Percentiles rank a stretch among this genome's conserved stretches.
Conservation (phyloP, 768 basidiomycete genomes). For the Cyclocybe aegerita region DNA sequence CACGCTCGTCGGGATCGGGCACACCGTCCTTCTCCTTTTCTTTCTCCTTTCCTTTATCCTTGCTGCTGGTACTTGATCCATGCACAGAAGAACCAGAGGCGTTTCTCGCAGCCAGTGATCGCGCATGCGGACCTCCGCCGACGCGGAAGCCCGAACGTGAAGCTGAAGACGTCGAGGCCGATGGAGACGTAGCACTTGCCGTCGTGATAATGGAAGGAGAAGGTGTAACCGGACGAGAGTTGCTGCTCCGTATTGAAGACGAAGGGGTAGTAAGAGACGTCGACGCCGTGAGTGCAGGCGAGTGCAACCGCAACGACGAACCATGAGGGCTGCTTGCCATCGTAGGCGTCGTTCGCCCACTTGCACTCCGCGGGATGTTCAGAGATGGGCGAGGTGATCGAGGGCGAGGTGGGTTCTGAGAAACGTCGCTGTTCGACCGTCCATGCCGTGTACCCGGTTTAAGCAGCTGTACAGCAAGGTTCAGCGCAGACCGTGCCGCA, state of each 20-base stretch:
- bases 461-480: slow-evolving; percentile 41
- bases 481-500: slow-evolving; percentile 39
- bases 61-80: slow-evolving; percentile 8
- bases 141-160: slow-evolving; percentile 14
- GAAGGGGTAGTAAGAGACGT: slow-evolving; percentile 3
- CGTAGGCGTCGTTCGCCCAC: slow-evolving; percentile 22
- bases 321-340: neutral
- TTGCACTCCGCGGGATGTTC: slow-evolving; percentile 28
- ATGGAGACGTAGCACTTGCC: neutral
- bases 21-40: slow-evolving; percentile 16
- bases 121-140: slow-evolving; percentile 8
- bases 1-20: slow-evolving; percentile 43
- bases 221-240: slow-evolving; percentile 6
- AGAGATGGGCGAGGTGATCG: slow-evolving; percentile 29
- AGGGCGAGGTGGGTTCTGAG: slow-evolving; percentile 17
- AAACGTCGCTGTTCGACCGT: slow-evolving; percentile 40
- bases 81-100: slow-evolving; percentile 3
- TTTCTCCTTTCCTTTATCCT: slow-evolving; percentile 14
- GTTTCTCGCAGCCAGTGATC: neutral
- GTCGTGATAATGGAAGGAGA: slow-evolving; percentile 3
- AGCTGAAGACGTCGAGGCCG: slow-evolving; percentile 8
- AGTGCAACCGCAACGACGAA: neutral
- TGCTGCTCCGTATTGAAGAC: slow-evolving; percentile 4
- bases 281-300: slow-evolving; percentile 1
- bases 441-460: slow-evolving; percentile 39